Conservation (phyloP, 2,329 filamentous ascomycete genomes). For the Bipolaris bicolor region DNA sequence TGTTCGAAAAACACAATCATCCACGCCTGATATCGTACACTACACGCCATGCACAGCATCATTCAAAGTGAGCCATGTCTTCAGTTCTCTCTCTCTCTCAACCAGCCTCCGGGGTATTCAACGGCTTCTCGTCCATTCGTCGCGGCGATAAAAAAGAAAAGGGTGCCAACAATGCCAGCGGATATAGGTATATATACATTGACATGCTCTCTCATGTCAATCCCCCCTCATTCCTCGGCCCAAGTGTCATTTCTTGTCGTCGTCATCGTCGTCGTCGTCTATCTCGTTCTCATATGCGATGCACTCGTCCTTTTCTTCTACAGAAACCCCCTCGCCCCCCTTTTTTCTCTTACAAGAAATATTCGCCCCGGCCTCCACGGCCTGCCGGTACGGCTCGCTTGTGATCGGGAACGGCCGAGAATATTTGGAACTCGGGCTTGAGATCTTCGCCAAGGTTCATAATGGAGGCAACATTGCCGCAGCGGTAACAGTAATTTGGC, state of each 20-base stretch:
- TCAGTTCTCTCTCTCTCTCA: not conserved
- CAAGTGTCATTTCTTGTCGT: not conserved
- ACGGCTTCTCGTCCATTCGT: not conserved
- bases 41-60: not conserved
- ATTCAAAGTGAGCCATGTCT: not conserved
- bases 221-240: not conserved
- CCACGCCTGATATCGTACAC: slow-evolving; percentile 1
- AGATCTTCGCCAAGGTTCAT: slow-evolving; percentile 91
- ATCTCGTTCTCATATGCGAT: not conserved
- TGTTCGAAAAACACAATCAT: not conserved
- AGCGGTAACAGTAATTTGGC: slow-evolving; percentile 70
- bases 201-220: not conserved
- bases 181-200: not conserved
- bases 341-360: slow-evolving; percentile 53
- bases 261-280: not conserved
- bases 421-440: slow-evolving; percentile 90
- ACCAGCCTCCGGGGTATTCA: not conserved
- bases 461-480: slow-evolving; percentile 77
- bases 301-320: not conserved
- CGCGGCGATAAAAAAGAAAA: not conserved
- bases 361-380: slow-evolving; percentile 56
- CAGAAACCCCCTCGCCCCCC: not conserved
- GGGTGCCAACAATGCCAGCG: not conserved
- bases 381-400: slow-evolving; percentile 78
- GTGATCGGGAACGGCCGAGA: slow-evolving; percentile 86